Evolutionary conservation across 805 yeast genomes (phyloP).

Genomic region (Lipomyces yamadae): DNA sequence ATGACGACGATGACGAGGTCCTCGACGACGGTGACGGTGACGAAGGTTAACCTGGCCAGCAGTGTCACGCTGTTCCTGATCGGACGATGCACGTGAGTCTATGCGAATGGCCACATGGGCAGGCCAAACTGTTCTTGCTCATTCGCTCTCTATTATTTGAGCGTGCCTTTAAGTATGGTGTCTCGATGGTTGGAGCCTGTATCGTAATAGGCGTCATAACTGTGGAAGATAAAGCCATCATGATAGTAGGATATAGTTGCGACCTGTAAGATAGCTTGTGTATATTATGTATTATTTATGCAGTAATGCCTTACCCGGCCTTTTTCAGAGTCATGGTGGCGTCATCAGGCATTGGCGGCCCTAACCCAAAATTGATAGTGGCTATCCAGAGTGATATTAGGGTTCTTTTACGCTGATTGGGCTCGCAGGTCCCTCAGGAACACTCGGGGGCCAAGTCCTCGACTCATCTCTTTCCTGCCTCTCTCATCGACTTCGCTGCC

Average conservation of each 20-base stretch:
- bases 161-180: background rate
- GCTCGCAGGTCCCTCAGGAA: too few species aligned
- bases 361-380: too few species aligned
- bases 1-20: slow-evolving; percentile 19
- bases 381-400: background rate
- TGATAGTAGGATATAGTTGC: too few species aligned
- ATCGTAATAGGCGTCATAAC: too few species aligned
- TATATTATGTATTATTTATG: too few species aligned
- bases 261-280: too few species aligned
- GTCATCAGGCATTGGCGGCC: too few species aligned
- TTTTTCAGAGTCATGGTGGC: too few species aligned
- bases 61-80: slow-evolving; percentile 4
- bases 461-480: background rate
- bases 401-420: background rate
- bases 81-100: background rate
- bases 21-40: background rate
- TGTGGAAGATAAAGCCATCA: too few species aligned
- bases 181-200: too few species aligned
- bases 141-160: background rate
- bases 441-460: background rate
- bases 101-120: background rate
- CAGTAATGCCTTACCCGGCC: too few species aligned
- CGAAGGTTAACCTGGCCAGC: background rate
- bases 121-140: too few species aligned
- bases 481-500: background rate